Evolutionary conservation across 495 filamentous ascomycete genomes (phyloP).

Genomic region (Penicillium maclennaniae): DNA sequence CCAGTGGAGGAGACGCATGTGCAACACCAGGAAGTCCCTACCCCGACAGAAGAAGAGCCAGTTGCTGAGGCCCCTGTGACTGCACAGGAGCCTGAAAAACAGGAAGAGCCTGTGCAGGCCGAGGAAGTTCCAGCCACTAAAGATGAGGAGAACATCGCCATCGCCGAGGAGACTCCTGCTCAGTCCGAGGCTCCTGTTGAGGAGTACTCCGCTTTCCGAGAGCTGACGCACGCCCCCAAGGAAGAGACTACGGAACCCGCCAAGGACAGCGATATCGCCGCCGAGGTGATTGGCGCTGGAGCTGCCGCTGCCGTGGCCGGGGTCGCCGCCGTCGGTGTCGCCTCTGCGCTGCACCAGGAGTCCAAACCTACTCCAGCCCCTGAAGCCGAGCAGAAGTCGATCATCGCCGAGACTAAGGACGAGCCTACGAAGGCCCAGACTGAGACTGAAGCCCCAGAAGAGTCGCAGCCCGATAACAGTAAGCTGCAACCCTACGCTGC

Average conservation of each 20-base stretch:
- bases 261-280: constrained; percentile 20
- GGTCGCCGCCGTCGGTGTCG: constrained; percentile 20
- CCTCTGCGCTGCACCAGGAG: constrained; percentile 18
- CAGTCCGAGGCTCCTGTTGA: constrained; percentile 6
- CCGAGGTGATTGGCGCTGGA: constrained; percentile 26
- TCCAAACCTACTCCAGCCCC: constrained; percentile 7
- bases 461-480: constrained; percentile 25
- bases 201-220: constrained; percentile 1
- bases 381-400: constrained; percentile 8
- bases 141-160: constrained; percentile 6
- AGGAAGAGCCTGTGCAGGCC: neutral
- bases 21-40: constrained; percentile 1
- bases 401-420: constrained; percentile 2
- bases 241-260: constrained; percentile 3
- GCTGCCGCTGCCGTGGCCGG: constrained; percentile 25
- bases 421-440: constrained; percentile 13
- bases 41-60: neutral
- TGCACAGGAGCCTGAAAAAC: neutral
- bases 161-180: neutral
- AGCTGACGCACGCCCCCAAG: neutral
- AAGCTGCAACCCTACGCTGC: constrained; percentile 20
- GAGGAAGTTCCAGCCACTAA: constrained; percentile 3
- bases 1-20: constrained; percentile 9
- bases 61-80: neutral
- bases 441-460: constrained; percentile 10